A percentile compares a stretch with the other conserved stretches of the same genome.
Evolutionary conservation across 108 stramenopile species (phyloP).

Genomic region (Nannochloropsis salina): DNA sequence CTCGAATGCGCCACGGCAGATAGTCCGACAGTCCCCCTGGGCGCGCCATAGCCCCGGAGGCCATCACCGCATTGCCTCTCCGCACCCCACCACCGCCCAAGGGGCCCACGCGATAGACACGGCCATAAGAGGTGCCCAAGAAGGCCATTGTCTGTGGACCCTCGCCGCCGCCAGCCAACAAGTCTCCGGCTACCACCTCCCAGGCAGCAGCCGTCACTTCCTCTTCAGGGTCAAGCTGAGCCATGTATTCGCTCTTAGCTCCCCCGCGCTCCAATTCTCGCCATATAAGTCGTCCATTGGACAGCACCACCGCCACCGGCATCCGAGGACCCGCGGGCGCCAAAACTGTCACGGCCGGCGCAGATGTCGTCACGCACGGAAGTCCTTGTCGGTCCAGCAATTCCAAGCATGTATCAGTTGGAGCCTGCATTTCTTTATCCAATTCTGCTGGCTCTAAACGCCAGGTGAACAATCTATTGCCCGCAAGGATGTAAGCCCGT

Average conservation of each 20-base stretch:
- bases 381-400: constrained; percentile 13
- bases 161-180: not conserved
- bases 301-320: not conserved
- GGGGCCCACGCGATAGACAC: constrained; percentile 5
- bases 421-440: not conserved
- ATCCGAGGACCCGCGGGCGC: not conserved
- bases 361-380: not conserved
- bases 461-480: not conserved
- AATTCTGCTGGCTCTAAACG: constrained; percentile 8
- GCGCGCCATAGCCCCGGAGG: not conserved
- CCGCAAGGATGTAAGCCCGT: not conserved
- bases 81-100: not conserved
- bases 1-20: not conserved
- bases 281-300: not conserved
- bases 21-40: constrained; percentile 5
- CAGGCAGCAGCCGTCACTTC: not conserved
- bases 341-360: constrained; percentile 9
- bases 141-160: not conserved
- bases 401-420: not conserved
- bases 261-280: not conserved
- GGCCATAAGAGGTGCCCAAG: not conserved
- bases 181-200: constrained; percentile 9
- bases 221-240: not conserved
- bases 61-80: not conserved
- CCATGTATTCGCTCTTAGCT: not conserved